phyloP scores from a whole-genome alignment of 2,329 filamentous ascomycete genomes.

The Drechslerella stenobrocha region DNA sequence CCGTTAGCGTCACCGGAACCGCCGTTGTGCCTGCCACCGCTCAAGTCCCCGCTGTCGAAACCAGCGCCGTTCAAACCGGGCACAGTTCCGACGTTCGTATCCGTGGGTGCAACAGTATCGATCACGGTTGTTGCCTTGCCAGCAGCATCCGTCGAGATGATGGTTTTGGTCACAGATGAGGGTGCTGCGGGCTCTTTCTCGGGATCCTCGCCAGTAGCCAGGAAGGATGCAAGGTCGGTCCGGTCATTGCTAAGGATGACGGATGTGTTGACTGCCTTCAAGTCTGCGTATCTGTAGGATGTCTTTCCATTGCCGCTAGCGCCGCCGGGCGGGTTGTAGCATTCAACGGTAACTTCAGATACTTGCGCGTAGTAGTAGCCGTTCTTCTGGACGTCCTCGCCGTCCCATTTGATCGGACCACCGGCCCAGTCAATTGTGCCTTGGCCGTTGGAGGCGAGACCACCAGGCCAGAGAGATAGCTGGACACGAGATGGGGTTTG shows the following conservation, averaged over 20 bases:
- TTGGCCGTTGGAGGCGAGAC: slow-evolving; percentile 72
- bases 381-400: slow-evolving; percentile 74
- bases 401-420: slow-evolving; percentile 84
- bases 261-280: slow-evolving; percentile 71
- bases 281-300: slow-evolving; percentile 74
- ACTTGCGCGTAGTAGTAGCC: slow-evolving; percentile 89
- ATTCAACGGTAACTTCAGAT: slow-evolving; percentile 76
- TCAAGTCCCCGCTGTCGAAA: slow-evolving; percentile 55
- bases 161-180: slow-evolving; percentile 52
- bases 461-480: slow-evolving; percentile 94
- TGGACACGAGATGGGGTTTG: slow-evolving; percentile 90
- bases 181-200: slow-evolving; percentile 58
- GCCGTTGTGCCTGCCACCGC: slow-evolving; percentile 52
- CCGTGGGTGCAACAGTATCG: slow-evolving; percentile 52
- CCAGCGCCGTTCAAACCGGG: slow-evolving; percentile 63
- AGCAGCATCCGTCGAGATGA: slow-evolving; percentile 34
- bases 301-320: slow-evolving; percentile 62
- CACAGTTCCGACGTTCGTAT: slow-evolving; percentile 58
- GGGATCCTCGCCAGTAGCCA: slow-evolving; percentile 79
- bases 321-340: slow-evolving; percentile 80
- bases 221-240: slow-evolving; percentile 76
- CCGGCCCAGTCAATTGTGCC: slow-evolving; percentile 93
- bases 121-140: slow-evolving; percentile 53
- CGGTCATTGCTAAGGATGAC: slow-evolving; percentile 73
- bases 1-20: slow-evolving; percentile 53